phyloP scores from a whole-genome alignment of 2,329 filamentous ascomycete genomes.

The Exophiala alcalophila region DNA sequence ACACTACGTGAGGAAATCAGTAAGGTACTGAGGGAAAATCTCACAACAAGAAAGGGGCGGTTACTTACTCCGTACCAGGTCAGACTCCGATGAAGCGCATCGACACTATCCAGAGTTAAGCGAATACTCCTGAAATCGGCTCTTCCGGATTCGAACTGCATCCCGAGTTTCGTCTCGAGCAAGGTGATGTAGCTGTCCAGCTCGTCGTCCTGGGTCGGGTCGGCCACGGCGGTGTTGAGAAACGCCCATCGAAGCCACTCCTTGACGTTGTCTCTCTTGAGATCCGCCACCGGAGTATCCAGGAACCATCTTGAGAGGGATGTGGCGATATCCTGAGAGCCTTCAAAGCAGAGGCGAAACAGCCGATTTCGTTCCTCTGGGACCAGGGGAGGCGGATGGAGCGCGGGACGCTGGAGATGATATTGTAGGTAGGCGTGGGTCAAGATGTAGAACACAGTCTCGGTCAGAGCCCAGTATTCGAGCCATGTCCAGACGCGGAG shows the following conservation, averaged over 20 bases:
- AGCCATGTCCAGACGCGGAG: constrained; percentile 5
- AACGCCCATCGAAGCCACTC: constrained; percentile 69
- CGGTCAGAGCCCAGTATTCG: constrained; percentile 31
- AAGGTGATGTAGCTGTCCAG: constrained; percentile 55
- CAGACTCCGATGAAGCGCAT: constrained; percentile 60
- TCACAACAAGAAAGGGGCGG: no score
- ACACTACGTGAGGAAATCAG: constrained; percentile 33
- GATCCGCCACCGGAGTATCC: constrained; percentile 55
- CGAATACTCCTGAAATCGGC: constrained; percentile 58
- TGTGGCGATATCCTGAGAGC: constrained; percentile 53
- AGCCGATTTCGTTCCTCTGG: constrained; percentile 52
- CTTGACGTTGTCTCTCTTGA: constrained; percentile 64
- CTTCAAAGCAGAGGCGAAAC: constrained; percentile 56
- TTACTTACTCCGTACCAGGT: constrained; percentile 60
- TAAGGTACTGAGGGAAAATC: no score
- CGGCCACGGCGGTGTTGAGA: constrained; percentile 45
- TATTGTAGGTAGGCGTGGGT: constrained; percentile 53
- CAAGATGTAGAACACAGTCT: constrained; percentile 54
- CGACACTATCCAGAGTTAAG: constrained; percentile 64
- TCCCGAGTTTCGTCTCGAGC: constrained; percentile 54
- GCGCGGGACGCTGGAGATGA: constrained; percentile 52
- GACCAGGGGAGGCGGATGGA: constrained; percentile 48
- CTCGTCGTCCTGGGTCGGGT: constrained; percentile 49
- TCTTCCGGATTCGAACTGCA: constrained; percentile 52
- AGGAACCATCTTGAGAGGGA: constrained; percentile 66